Conservation (phyloP, 108 stramenopile species). For the Craspedostauros australis region DNA sequence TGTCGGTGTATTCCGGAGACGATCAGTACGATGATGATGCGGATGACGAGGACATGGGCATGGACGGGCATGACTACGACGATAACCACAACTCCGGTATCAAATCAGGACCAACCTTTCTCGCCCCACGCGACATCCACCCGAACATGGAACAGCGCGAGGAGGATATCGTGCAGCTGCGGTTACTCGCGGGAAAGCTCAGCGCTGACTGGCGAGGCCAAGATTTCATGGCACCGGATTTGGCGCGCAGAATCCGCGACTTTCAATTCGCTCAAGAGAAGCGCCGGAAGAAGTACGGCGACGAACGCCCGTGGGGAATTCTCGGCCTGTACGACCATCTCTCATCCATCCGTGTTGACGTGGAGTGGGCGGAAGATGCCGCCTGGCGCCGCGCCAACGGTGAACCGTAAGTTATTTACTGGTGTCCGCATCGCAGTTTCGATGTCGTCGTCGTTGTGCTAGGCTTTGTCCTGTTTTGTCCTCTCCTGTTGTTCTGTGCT, state of each 20-base stretch:
- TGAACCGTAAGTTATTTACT: conserved; percentile 44
- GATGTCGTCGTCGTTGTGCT: neutral
- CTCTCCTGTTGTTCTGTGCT: neutral
- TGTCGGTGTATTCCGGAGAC: neutral
- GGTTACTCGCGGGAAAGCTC: conserved; percentile 69
- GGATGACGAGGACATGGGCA: neutral
- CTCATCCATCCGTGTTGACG: conserved; percentile 55
- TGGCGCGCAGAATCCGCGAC: conserved; percentile 72
- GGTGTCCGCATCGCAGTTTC: neutral
- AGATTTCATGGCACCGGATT: conserved; percentile 65
- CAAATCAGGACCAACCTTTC: no score
- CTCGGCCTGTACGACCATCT: conserved; percentile 79
- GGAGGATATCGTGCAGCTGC: conserved; percentile 69
- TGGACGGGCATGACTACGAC: conserved; percentile 17
- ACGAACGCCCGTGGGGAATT: conserved; percentile 81
- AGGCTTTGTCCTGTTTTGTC: neutral
- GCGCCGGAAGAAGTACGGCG: conserved; percentile 72
- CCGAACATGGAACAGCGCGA: conserved; percentile 44
- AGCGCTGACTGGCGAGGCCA: conserved; percentile 64
- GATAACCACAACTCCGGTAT: conserved; percentile 15
- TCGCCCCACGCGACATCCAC: conserved; percentile 36
- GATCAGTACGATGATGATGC: conserved; percentile 8
- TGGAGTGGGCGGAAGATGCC: conserved; percentile 90
- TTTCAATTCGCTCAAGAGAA: conserved; percentile 86
- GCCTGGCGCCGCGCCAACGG: conserved; percentile 66